These are phyloP conservation scores for Serendipita vermifera DNA, from an alignment of 768 basidiomycete genomes.

Conservation along the genomic window DNA sequence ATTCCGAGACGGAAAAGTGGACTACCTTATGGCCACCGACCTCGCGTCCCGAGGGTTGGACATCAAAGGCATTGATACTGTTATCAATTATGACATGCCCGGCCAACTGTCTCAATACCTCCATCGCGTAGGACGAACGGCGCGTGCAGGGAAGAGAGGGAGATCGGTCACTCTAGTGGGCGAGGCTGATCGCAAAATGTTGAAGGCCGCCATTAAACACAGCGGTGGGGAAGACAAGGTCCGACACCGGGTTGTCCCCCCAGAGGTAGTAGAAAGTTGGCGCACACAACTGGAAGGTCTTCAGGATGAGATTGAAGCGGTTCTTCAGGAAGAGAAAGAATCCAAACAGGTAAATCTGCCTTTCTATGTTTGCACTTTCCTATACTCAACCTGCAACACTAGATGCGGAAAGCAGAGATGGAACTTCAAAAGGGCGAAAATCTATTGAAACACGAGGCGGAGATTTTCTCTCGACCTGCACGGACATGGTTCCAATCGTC, in stretches of 20 bases:
- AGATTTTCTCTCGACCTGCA: conserved; percentile 87
- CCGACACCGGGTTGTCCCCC: conserved; percentile 74
- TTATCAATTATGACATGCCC: conserved; percentile 99
- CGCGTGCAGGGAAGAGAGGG: conserved; percentile 85
- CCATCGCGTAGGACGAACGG: conserved; percentile 94
- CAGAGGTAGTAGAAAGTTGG: conserved; percentile 62
- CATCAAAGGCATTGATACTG: conserved; percentile 93
- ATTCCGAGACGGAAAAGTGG: conserved; percentile 79
- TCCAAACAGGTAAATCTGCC: conserved; percentile 85
- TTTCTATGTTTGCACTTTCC: conserved; percentile 13
- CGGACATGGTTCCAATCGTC: conserved; percentile 96
- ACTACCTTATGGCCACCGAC: conserved; percentile 93
- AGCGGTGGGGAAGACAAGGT: conserved; percentile 54
- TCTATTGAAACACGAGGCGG: conserved; percentile 81
- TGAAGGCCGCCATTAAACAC: conserved; percentile 90
- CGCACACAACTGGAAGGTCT: conserved; percentile 51
- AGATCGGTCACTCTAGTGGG: conserved; percentile 92
- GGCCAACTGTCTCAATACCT: conserved; percentile 83
- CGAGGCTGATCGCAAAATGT: conserved; percentile 89
- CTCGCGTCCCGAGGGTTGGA: conserved; percentile 90
- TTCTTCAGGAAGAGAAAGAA: conserved; percentile 85
- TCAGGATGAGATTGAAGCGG: conserved; percentile 62
- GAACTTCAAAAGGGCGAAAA: conserved; percentile 90
- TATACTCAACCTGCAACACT: conserved; percentile 14
- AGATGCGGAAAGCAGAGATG: conserved; percentile 91